Percentiles rank a stretch among this genome's conserved stretches.
Conservation (phyloP, 1,284 basidiomycete genomes). For the Exobasidium cylindrosporum region DNA sequence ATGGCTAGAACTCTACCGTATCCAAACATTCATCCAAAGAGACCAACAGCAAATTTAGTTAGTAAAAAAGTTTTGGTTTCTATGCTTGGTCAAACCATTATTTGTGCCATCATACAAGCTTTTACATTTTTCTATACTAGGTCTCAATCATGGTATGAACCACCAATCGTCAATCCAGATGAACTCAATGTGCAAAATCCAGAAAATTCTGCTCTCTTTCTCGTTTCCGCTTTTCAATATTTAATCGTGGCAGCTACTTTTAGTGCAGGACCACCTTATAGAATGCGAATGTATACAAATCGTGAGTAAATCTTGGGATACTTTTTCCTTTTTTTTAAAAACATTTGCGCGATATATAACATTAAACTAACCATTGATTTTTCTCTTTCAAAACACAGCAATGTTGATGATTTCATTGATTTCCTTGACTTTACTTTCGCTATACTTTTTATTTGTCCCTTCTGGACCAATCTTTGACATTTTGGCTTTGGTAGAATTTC, state of each 20-base stretch:
- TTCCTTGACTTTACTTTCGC: slow-evolving; percentile 31
- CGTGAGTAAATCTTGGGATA: too few relatives aligned
- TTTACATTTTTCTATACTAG: slow-evolving; percentile 88
- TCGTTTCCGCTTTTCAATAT: slow-evolving; percentile 97
- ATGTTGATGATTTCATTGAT: slow-evolving; percentile 45
- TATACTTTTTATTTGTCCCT: slow-evolving; percentile 59
- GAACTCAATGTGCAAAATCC: slow-evolving; percentile 85
- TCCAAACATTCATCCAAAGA: slow-evolving; percentile 69
- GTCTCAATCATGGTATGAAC: slow-evolving; percentile 73
- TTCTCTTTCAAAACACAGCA: slow-evolving; percentile 2
- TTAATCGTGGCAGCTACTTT: slow-evolving; percentile 94
- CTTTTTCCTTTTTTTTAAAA: too few relatives aligned
- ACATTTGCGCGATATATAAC: not conserved
- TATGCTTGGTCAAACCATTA: slow-evolving; percentile 85
- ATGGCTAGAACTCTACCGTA: slow-evolving; percentile 93
- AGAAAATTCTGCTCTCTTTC: slow-evolving; percentile 88
- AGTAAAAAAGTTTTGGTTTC: slow-evolving; percentile 93
- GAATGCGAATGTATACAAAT: slow-evolving; percentile 92
- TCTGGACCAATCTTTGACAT: slow-evolving; percentile 65
- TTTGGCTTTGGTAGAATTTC: slow-evolving; percentile 76
- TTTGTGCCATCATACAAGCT: slow-evolving; percentile 78
- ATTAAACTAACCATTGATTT: not conserved
- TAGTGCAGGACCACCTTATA: slow-evolving; percentile 94
- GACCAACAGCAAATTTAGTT: slow-evolving; percentile 92
- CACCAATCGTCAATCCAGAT: slow-evolving; percentile 66